These are phyloP conservation scores for Rubroshorea leprosula DNA, from an alignment of 345 rosid genomes.

Conservation along the genomic window DNA sequence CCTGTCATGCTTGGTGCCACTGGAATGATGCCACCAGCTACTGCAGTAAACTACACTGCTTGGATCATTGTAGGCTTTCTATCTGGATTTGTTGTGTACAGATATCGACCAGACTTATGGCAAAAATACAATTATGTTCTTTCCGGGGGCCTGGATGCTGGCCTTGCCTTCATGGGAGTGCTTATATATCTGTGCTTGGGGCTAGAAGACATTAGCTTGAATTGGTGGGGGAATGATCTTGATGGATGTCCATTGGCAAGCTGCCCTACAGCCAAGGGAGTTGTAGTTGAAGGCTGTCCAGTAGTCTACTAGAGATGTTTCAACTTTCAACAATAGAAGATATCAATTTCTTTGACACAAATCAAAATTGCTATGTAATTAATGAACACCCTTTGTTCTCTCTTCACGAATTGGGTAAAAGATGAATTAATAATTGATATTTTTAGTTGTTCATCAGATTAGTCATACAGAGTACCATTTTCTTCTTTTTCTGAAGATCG, in stretches of 20 bases:
- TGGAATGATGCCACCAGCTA: slow-evolving; percentile 89
- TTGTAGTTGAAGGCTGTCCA: slow-evolving; percentile 75
- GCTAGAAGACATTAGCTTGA: slow-evolving; percentile 50
- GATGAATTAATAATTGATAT: too few relatives aligned
- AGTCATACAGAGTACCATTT: too few relatives aligned
- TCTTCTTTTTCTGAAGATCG: too few relatives aligned
- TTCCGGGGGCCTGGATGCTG: slow-evolving; percentile 91
- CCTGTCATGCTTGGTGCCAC: slow-evolving; percentile 83
- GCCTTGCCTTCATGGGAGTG: slow-evolving; percentile 96
- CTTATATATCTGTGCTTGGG: slow-evolving; percentile 80
- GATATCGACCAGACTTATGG: slow-evolving; percentile 80
- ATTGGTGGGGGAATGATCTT: slow-evolving; percentile 98
- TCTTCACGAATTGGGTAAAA: too few relatives aligned
- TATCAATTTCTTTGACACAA: background rate
- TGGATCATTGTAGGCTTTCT: slow-evolving; percentile 80
- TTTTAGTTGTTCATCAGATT: too few relatives aligned
- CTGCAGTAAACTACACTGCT: slow-evolving; percentile 95
- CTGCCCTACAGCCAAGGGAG: slow-evolving; percentile 73
- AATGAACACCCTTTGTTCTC: too few relatives aligned
- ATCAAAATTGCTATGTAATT: background rate
- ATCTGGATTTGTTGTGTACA: slow-evolving; percentile 74
- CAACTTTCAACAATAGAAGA: too few relatives aligned
- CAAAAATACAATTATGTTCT: slow-evolving; percentile 80
- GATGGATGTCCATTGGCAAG: slow-evolving; percentile 90
- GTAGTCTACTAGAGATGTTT: slow-evolving; percentile 25